Evolutionary conservation across 2,329 filamentous ascomycete genomes (phyloP).

Genomic region (Fusarium poae): DNA sequence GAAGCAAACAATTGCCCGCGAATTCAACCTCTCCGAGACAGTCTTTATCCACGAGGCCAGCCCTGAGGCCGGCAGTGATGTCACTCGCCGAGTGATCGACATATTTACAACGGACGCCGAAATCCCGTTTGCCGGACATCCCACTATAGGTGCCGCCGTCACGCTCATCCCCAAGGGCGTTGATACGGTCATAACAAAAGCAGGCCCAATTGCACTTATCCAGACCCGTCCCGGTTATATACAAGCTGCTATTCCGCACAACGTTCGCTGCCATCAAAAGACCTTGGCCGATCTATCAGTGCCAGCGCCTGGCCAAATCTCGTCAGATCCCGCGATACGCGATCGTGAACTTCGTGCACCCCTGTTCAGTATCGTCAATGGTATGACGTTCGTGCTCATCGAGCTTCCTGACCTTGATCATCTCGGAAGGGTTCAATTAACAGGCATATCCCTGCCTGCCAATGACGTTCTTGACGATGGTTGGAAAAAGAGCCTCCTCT

Average conservation of each 20-base stretch:
- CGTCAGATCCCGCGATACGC: conserved; percentile 49
- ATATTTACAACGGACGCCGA: conserved; percentile 70
- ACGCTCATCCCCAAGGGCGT: conserved; percentile 59
- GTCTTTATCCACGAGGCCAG: conserved; percentile 68
- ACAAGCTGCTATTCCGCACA: conserved; percentile 74
- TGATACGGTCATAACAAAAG: conserved; percentile 65
- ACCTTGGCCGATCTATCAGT: conserved; percentile 54
- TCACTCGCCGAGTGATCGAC: conserved; percentile 61
- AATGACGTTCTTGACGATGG: conserved; percentile 62
- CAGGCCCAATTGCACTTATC: conserved; percentile 66
- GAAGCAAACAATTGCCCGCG: conserved; percentile 70
- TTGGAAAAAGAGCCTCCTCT: conserved; percentile 67
- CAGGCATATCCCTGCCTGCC: conserved; percentile 52
- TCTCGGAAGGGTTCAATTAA: conserved; percentile 59
- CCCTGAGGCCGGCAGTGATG: conserved; percentile 49
- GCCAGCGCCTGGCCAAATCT: conserved; percentile 47
- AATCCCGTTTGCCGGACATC: conserved; percentile 73
- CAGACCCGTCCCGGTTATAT: conserved; percentile 59
- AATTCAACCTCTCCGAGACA: conserved; percentile 75
- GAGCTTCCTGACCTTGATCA: conserved; percentile 71
- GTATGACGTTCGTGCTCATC: conserved; percentile 79
- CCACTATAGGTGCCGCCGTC: conserved; percentile 69
- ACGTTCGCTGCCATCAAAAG: conserved; percentile 70
- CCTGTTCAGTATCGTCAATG: conserved; percentile 75
- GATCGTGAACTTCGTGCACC: conserved; percentile 59